phyloP scores from a whole-genome alignment of 306 rosid species.

The Lathyrus aphaca region DNA sequence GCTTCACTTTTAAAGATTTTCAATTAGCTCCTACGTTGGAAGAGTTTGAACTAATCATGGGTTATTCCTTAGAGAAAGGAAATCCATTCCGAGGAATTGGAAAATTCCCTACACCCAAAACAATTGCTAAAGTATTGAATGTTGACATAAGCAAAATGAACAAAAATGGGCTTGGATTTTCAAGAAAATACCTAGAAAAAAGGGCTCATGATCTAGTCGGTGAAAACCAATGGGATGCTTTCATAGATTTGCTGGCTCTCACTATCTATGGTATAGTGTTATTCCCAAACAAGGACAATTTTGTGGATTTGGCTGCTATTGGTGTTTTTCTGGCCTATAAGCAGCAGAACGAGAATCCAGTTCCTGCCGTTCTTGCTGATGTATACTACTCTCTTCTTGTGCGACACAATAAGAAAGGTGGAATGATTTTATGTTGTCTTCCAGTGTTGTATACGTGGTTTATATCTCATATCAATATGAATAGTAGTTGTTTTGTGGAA shows the following conservation, averaged over 20 bases:
- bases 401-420: background rate
- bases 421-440: background rate
- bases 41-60: background rate
- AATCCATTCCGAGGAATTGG: background rate
- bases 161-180: background rate
- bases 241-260: background rate
- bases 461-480: background rate
- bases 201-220: background rate
- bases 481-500: background rate
- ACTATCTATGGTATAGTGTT: background rate
- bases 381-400: background rate
- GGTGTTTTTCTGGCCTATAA: background rate
- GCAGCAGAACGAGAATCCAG: background rate
- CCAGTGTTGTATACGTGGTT: background rate
- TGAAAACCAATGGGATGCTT: background rate
- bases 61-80: background rate
- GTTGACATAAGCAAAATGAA: background rate
- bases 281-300: background rate
- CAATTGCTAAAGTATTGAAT: background rate
- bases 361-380: background rate
- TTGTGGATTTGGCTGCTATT: background rate
- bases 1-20: background rate
- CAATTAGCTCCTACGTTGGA: background rate
- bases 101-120: background rate
- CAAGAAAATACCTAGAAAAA: background rate